Evolutionary conservation across 345 rosid species (phyloP).

Genomic region (Moricandia arvensis): DNA sequence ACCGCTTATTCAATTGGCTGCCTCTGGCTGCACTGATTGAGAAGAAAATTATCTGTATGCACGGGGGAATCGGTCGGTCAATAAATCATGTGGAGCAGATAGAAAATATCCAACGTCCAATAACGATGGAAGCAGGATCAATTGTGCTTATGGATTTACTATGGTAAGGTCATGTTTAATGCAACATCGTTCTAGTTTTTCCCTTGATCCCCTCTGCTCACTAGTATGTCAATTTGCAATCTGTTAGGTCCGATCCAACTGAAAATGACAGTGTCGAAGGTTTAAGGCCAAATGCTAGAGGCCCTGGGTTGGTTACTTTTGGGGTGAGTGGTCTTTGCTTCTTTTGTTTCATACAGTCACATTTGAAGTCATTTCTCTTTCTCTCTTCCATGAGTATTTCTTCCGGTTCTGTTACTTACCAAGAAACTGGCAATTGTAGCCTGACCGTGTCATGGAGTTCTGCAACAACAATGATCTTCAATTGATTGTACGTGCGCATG

Average conservation of each 20-base stretch:
- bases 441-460: constrained; percentile 99
- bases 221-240: constrained; percentile 31
- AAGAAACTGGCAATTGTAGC: constrained; percentile 49
- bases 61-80: constrained; percentile 98
- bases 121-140: constrained; percentile 95
- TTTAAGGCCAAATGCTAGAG: constrained; percentile 95
- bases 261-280: constrained; percentile 99
- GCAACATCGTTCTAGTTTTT: constrained; percentile 11
- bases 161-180: constrained; percentile 57
- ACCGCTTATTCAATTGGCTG: constrained; percentile 96
- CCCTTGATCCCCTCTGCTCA: constrained; percentile 4
- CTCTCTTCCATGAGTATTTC: neutral
- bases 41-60: constrained; percentile 98
- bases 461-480: constrained; percentile 98
- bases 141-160: constrained; percentile 95
- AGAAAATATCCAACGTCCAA: constrained; percentile 92
- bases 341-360: neutral
- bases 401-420: neutral
- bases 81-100: constrained; percentile 97
- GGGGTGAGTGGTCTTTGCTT: constrained; percentile 64
- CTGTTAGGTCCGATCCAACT: constrained; percentile 92
- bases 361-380: neutral
- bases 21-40: constrained; percentile 94
- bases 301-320: constrained; percentile 95
- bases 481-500: constrained; percentile 95